Percentiles rank a stretch among this genome's conserved stretches.
Evolutionary conservation across 1,139 yeast species (phyloP).

Genomic region (Saccharomycopsis hybrid): DNA sequence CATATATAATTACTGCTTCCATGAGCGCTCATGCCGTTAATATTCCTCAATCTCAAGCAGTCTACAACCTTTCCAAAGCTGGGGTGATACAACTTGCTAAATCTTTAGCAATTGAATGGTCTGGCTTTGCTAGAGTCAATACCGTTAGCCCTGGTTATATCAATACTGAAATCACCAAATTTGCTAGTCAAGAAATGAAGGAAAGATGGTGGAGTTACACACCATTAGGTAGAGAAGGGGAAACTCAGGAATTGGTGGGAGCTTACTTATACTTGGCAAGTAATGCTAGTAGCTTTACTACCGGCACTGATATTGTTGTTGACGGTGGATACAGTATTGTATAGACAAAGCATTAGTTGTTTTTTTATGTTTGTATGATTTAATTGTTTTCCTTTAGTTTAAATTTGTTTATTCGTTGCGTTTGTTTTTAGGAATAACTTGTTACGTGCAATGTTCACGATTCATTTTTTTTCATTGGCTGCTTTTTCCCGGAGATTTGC

Average conservation of each 20-base stretch:
- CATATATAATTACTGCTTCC: constrained; percentile 78
- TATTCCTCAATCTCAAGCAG: constrained; percentile 82
- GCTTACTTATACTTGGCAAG: constrained; percentile 83
- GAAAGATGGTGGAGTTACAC: constrained; percentile 53
- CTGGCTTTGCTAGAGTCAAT: constrained; percentile 83
- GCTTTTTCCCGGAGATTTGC: too few species aligned
- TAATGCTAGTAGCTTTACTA: constrained; percentile 79
- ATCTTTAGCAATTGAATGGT: constrained; percentile 87
- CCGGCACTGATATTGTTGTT: constrained; percentile 74
- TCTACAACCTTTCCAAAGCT: constrained; percentile 90
- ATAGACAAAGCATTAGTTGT: too few species aligned
- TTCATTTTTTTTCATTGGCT: too few species aligned
- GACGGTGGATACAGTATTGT: constrained; percentile 70
- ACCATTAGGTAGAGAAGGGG: constrained; percentile 80
- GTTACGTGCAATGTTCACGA: too few species aligned
- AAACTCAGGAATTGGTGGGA: constrained; percentile 75
- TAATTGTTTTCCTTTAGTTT: too few species aligned
- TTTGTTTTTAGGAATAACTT: too few species aligned
- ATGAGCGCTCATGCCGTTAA: constrained; percentile 90
- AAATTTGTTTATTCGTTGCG: too few species aligned
- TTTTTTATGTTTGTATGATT: too few species aligned
- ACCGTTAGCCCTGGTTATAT: constrained; percentile 85
- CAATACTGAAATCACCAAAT: constrained; percentile 61
- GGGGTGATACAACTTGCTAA: constrained; percentile 72
- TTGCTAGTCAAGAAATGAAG: constrained; percentile 47